Conservation (phyloP, 768 basidiomycete genomes). For the Termitomyces sp. region DNA sequence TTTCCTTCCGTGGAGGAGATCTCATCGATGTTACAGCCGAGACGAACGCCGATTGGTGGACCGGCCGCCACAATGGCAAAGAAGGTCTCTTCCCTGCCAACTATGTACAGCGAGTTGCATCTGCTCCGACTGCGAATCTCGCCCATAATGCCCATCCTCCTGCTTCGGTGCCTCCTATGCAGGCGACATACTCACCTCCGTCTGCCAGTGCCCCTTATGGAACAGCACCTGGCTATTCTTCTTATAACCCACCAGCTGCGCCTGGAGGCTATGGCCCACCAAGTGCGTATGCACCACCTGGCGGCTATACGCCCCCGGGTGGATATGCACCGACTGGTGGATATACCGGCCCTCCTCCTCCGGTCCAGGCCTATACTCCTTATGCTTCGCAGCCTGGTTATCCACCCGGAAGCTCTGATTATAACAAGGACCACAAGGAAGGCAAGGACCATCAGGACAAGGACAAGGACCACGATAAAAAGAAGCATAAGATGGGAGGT, state of each 20-base stretch:
- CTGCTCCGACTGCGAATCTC: slow-evolving; percentile 8
- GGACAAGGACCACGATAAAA: slow-evolving; percentile 25
- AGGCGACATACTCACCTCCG: slow-evolving; percentile 4
- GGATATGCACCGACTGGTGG: slow-evolving; percentile 9
- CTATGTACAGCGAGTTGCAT: slow-evolving; percentile 56
- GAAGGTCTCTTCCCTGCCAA: slow-evolving; percentile 76
- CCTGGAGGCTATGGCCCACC: slow-evolving; percentile 1
- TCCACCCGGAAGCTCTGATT: background rate
- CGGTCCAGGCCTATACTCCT: slow-evolving; percentile 8
- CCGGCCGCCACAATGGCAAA: slow-evolving; percentile 57
- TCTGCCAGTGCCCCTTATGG: background rate
- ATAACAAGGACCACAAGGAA: background rate
- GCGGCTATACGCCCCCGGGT: slow-evolving; percentile 4
- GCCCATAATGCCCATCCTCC: slow-evolving; percentile 8
- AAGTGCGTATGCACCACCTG: background rate
- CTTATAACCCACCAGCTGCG: slow-evolving; percentile 4
- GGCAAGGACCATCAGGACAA: slow-evolving; percentile 1
- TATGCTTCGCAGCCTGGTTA: slow-evolving; percentile 11
- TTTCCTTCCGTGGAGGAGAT: slow-evolving; percentile 72
- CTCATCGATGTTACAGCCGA: slow-evolving; percentile 70
- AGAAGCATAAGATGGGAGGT: slow-evolving; percentile 52
- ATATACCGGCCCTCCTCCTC: slow-evolving; percentile 13
- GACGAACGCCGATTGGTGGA: slow-evolving; percentile 86
- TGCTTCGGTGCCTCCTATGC: slow-evolving; percentile 11
- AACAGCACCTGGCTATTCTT: background rate